Evolutionary conservation across 1,139 yeast genomes (phyloP), one percentile per base, ranked within the genome.

Genomic region (Candida sp.): DNA sequence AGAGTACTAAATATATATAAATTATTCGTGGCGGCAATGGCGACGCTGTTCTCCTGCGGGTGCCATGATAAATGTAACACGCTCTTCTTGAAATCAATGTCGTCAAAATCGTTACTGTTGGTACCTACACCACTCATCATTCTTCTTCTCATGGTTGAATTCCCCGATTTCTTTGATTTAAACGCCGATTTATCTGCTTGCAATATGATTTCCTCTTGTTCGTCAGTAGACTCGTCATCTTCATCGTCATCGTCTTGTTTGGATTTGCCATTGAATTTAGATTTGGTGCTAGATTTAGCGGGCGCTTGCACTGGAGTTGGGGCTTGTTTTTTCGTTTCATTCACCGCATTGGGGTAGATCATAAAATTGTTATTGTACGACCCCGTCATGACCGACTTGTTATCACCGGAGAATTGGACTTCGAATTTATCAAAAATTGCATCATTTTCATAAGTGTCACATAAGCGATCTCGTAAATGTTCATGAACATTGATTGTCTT

Each of bases 151-250:
- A 65, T 63, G 41, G 68, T 57, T 23, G 63, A 60, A 41, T 62
- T 60, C 43, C 61, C 64, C 42, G 64, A 58, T 58, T 87, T 86
- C 67, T 87, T 87, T 42, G 87, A 80, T 65, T 90, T 91, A 72
- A 93, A 91, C 29, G 97, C 98, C 44, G 93, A 84, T 73, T 93
- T 93, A 65, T 93, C 99, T n/a, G 99, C 99, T 66, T 91, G 97
- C 56, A 95, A 77, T 34, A 88, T 81, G 53, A 93, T 85, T 51
- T 73, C 78, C 64, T 88, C 90, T 51, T 80, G 82, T 48, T 80
- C 93, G 40, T 78, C 82, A 44, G 77, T 79, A 3, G 22, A 21
- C 4, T 21, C 19, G 5, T 21, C 5, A 3, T 29, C 34, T 15
- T 12, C 33, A 15, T 58, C 61, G 43, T 73, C 77, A 35, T 46